These are phyloP conservation scores for Trichophyton rubrum DNA, from an alignment of 2,329 filamentous ascomycete genomes.

Conservation along the genomic window DNA sequence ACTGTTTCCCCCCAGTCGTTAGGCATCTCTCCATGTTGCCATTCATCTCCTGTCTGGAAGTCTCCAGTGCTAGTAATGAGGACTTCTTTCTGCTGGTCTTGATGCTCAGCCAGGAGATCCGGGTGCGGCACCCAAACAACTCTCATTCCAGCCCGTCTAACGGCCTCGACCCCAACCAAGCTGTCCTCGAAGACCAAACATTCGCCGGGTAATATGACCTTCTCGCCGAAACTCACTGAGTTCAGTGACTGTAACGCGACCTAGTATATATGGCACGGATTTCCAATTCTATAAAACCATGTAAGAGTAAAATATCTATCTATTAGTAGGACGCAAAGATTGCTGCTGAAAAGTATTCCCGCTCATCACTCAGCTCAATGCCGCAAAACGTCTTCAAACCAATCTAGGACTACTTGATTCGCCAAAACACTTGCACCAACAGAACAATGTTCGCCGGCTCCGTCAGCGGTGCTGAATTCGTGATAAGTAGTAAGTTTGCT, in stretches of 20 bases:
- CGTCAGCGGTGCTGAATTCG: slow-evolving; percentile 12
- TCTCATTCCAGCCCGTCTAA: slow-evolving; percentile 24
- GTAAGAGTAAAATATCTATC: too few relatives aligned
- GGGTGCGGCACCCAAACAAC: slow-evolving; percentile 25
- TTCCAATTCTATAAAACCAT: too few relatives aligned
- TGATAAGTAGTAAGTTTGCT: slow-evolving; percentile 13
- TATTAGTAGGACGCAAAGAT: too few relatives aligned
- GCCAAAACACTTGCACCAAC: slow-evolving; percentile 12
- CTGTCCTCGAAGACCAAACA: slow-evolving; percentile 28
- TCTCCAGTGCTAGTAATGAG: slow-evolving; percentile 21
- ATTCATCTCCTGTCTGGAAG: slow-evolving; percentile 14
- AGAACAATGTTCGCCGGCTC: slow-evolving; percentile 18
- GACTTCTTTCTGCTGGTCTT: slow-evolving; percentile 19
- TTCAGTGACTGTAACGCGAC: slow-evolving; percentile 17
- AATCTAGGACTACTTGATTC: slow-evolving; percentile 1
- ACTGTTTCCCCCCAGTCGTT: slow-evolving; percentile 31
- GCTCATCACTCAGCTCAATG: neutral
- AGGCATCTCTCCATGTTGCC: slow-evolving; percentile 24
- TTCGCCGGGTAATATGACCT: slow-evolving; percentile 18
- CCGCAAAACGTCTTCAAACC: slow-evolving; percentile 2
- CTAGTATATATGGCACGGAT: slow-evolving; percentile 19
- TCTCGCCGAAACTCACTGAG: neutral
- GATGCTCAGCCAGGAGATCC: slow-evolving; percentile 25
- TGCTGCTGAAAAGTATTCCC: neutral
- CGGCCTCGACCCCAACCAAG: slow-evolving; percentile 22